These are phyloP conservation scores for Cordyceps pruinosa DNA, from an alignment of 2,329 filamentous ascomycete species.

Conservation along the genomic window DNA sequence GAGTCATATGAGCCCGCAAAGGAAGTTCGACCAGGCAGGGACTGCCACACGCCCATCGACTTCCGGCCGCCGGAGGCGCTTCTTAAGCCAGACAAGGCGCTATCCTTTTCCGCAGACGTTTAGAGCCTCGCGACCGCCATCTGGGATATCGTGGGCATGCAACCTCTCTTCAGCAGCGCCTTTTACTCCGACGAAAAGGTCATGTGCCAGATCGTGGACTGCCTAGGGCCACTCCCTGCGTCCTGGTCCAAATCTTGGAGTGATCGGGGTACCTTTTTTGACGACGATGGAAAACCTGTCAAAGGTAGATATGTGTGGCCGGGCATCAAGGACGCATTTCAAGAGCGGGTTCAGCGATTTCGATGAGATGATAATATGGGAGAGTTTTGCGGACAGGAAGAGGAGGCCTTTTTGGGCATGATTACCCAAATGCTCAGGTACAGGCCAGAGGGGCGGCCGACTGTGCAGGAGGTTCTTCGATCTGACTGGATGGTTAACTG, in stretches of 20 bases:
- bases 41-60: not conserved
- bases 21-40: not conserved
- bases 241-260: constrained; percentile 6
- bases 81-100: not conserved
- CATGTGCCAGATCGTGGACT: constrained; percentile 1
- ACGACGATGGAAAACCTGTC: not conserved
- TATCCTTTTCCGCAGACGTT: constrained; percentile 1
- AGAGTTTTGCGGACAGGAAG: not conserved
- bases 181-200: not conserved
- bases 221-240: constrained; percentile 7
- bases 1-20: not conserved
- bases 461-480: constrained; percentile 1
- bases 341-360: constrained; percentile 10
- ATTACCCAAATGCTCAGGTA: constrained; percentile 12
- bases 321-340: not conserved
- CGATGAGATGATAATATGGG: constrained; percentile 7
- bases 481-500: constrained; percentile 14
- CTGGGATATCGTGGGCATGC: not conserved
- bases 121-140: constrained; percentile 6
- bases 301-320: not conserved
- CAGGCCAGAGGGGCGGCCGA: constrained; percentile 7
- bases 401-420: constrained; percentile 13
- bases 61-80: not conserved
- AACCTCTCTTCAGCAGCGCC: not conserved
- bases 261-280: not conserved